Evolutionary conservation across 345 rosid genomes (phyloP).

Genomic region (Carallia brachiata): DNA sequence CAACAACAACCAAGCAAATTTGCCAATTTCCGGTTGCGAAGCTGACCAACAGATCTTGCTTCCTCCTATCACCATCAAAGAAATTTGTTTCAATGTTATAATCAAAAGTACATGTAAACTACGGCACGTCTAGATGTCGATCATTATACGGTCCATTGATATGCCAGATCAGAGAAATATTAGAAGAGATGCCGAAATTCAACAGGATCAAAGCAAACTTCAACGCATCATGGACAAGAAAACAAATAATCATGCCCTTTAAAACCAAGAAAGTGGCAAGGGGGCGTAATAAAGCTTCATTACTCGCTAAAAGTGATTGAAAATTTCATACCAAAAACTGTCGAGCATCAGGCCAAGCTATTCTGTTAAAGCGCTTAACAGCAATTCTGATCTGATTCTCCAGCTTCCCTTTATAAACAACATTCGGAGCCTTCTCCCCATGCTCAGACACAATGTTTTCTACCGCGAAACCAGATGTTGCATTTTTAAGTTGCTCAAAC

Average conservation of each 20-base stretch:
- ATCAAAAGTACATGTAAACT: not conserved
- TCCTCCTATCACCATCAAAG: conserved; percentile 53
- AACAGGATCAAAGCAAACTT: too few species aligned
- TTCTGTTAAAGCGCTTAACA: conserved; percentile 81
- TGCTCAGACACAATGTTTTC: conserved; percentile 94
- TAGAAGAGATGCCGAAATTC: too few species aligned
- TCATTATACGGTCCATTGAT: not conserved
- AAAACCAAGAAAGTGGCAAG: too few species aligned
- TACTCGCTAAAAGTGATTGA: not conserved
- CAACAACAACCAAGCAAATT: conserved; percentile 91
- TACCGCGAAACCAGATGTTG: conserved; percentile 82
- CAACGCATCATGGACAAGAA: too few species aligned
- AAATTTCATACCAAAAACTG: conserved; percentile 63
- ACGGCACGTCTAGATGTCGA: not conserved
- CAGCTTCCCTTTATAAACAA: conserved; percentile 87
- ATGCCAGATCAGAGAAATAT: too few species aligned
- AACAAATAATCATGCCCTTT: too few species aligned
- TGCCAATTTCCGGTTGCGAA: conserved; percentile 66
- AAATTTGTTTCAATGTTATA: conserved; percentile 5
- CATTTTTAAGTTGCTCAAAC: conserved; percentile 69
- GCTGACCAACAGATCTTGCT: conserved; percentile 87
- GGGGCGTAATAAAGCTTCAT: not conserved
- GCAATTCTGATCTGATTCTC: conserved; percentile 74
- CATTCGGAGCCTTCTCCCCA: conserved; percentile 96
- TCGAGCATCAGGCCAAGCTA: conserved; percentile 87